Conservation (phyloP, 306 rosid species). For the Cucumis cinereus region DNA sequence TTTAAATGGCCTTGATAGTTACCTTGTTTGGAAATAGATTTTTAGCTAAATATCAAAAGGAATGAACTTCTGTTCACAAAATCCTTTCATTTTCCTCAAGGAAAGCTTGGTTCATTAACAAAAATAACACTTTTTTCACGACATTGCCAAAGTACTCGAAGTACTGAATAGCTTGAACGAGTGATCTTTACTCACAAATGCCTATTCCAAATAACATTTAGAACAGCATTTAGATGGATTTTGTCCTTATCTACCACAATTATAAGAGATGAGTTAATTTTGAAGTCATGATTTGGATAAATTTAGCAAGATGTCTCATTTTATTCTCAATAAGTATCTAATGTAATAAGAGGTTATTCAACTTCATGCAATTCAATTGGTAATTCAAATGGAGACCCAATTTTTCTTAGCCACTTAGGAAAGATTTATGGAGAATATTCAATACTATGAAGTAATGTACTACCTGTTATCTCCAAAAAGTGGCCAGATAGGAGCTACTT, state of each 20-base stretch:
- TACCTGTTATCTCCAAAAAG: not conserved
- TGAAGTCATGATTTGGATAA: not conserved
- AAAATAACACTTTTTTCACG: no score
- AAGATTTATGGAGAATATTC: not conserved
- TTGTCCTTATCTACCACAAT: not conserved
- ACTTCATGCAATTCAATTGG: not conserved
- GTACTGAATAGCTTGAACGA: not conserved
- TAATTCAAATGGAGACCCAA: not conserved
- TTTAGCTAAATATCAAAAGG: not conserved
- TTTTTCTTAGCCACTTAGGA: not conserved
- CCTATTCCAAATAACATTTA: not conserved
- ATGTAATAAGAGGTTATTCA: not conserved
- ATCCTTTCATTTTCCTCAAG: no score
- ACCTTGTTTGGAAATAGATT: not conserved
- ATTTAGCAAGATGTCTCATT: not conserved
- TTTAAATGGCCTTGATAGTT: not conserved
- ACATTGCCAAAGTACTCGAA: no score
- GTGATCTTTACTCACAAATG: not conserved
- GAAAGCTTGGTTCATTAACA: no score
- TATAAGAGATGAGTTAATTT: not conserved
- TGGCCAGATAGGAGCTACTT: not conserved
- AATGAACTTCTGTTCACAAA: not conserved
- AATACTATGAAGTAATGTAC: not conserved
- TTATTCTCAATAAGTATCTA: not conserved
- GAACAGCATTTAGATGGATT: not conserved